These are phyloP conservation scores for Penicillium sp. DNA, from an alignment of 2,329 filamentous ascomycete species.

Conservation along the genomic window DNA sequence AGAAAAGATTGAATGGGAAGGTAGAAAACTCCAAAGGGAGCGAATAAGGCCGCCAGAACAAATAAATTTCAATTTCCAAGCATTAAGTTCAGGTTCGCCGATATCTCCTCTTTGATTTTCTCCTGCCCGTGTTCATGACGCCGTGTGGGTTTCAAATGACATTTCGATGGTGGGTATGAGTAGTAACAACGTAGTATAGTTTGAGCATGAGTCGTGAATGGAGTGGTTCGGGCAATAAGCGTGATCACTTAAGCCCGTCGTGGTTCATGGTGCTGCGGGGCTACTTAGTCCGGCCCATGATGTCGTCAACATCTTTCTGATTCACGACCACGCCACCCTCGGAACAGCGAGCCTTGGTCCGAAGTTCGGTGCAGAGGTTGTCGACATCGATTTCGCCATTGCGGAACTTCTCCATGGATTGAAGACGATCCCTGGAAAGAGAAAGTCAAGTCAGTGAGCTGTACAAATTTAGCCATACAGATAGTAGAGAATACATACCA, in stretches of 20 bases:
- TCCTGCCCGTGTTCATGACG: conserved; percentile 20
- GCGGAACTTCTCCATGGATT: conserved; percentile 82
- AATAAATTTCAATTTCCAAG: background rate
- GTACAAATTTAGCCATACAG: background rate
- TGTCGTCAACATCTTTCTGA: conserved; percentile 81
- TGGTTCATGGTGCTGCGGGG: background rate
- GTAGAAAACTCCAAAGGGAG: background rate
- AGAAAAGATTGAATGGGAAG: background rate
- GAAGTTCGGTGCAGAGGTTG: conserved; percentile 84
- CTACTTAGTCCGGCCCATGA: conserved; percentile 54
- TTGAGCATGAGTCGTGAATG: conserved; percentile 23
- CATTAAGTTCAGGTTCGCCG: background rate
- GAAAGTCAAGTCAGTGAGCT: conserved; percentile 48
- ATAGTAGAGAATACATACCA: conserved; percentile 64
- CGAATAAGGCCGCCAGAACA: background rate
- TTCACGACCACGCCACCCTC: conserved; percentile 84
- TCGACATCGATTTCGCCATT: conserved; percentile 93
- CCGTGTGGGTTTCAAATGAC: conserved; percentile 17
- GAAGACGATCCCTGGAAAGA: conserved; percentile 78
- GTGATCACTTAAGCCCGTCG: background rate
- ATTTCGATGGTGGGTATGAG: conserved; percentile 29
- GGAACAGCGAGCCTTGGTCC: conserved; percentile 94
- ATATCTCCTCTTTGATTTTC: conserved; percentile 10
- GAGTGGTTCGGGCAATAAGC: background rate
- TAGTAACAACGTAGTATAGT: conserved; percentile 19